Conservation (phyloP, 306 rosid species). For the Glycyrrhiza uralensis region DNA sequence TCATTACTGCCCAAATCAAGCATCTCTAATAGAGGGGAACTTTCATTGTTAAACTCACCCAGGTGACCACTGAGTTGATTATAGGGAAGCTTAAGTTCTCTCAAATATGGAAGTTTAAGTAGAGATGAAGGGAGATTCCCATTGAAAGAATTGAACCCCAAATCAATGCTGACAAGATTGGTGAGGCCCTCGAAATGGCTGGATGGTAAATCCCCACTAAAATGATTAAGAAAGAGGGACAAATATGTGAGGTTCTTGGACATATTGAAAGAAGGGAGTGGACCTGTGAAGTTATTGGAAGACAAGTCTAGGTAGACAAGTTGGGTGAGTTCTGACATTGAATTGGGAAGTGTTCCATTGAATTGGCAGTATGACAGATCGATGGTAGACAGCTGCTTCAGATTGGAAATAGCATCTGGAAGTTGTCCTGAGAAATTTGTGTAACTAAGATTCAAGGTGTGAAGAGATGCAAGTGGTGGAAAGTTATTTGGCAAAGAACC, state of each 20-base stretch:
- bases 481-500: slow-evolving; percentile 41
- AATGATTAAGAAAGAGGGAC: slow-evolving; percentile 11
- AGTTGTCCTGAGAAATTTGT: slow-evolving; percentile 33
- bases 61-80: slow-evolving; percentile 24
- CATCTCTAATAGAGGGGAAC: neutral
- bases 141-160: neutral
- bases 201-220: neutral
- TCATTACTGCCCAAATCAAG: slow-evolving; percentile 44
- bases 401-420: neutral
- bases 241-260: slow-evolving; percentile 17
- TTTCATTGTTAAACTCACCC: neutral
- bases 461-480: neutral
- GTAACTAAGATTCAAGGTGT: neutral
- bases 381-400: slow-evolving; percentile 14
- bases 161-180: neutral
- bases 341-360: slow-evolving; percentile 23
- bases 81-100: neutral
- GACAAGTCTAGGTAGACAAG: slow-evolving; percentile 29
- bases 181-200: slow-evolving; percentile 3
- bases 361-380: slow-evolving; percentile 26
- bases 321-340: slow-evolving; percentile 24
- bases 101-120: slow-evolving; percentile 8
- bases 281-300: slow-evolving; percentile 23
- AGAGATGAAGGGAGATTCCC: slow-evolving; percentile 27
- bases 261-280: slow-evolving; percentile 30